Evolutionary conservation across 2,329 filamentous ascomycete species (phyloP).

Genomic region (Colletotrichum lentis): DNA sequence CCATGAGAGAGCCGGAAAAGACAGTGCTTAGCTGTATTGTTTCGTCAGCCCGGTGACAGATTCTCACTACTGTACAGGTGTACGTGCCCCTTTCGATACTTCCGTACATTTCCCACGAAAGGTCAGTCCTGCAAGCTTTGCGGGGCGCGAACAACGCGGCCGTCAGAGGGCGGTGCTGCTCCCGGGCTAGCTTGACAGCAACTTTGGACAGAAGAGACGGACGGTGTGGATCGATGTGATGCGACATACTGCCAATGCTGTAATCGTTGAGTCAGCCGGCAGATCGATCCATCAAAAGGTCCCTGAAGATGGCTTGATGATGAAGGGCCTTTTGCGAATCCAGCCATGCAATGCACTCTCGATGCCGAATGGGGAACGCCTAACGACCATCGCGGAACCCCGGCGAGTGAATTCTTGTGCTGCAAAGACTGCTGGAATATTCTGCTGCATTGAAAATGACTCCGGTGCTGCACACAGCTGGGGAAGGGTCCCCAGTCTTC

Average conservation of each 20-base stretch:
- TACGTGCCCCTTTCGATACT: conserved; percentile 1
- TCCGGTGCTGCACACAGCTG: not conserved
- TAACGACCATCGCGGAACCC: not conserved
- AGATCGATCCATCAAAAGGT: not conserved
- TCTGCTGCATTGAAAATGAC: not conserved
- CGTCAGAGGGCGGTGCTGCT: not conserved
- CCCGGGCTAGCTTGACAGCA: conserved; percentile 2
- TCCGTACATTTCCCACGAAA: conserved; percentile 15
- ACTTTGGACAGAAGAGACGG: not conserved
- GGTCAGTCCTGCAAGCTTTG: conserved; percentile 19
- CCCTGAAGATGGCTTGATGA: not conserved
- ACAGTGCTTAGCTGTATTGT: no score
- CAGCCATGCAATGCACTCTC: not conserved
- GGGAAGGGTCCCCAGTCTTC: conserved; percentile 1
- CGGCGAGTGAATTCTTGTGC: not conserved
- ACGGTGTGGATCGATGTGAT: not conserved
- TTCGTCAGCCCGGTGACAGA: no score
- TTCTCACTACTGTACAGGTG: no score
- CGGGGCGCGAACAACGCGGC: conserved; percentile 14
- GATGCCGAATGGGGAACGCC: not conserved
- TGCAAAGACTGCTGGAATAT: conserved; percentile 22
- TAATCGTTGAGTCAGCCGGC: not conserved
- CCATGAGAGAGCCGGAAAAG: no score
- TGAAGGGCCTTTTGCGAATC: not conserved
- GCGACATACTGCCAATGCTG: not conserved